Percentiles rank a stretch among this genome's conserved stretches.
These are phyloP conservation scores for Plasmopara muralis DNA, from an alignment of 352 stramenopile genomes.

Conservation along the genomic window DNA sequence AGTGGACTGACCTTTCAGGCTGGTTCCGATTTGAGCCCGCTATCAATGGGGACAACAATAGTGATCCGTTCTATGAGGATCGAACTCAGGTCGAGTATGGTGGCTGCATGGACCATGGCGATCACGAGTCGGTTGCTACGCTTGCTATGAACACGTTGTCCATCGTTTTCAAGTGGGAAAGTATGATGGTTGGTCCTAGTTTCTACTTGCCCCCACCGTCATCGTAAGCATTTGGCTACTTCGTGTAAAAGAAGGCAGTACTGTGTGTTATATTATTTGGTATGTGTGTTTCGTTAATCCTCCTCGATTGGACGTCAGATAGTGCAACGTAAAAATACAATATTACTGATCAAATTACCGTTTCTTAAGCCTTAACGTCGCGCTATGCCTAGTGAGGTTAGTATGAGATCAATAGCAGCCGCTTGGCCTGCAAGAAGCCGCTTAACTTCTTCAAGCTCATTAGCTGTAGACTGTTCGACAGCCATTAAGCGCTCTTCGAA, in stretches of 20 bases:
- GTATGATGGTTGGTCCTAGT: conserved; percentile 47
- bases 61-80: conserved; percentile 26
- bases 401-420: conserved; percentile 41
- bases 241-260: conserved; percentile 12
- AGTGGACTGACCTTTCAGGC: conserved; percentile 60
- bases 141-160: conserved; percentile 65
- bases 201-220: conserved; percentile 40
- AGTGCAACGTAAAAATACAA: too few species aligned
- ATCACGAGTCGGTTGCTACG: conserved; percentile 33
- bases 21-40: conserved; percentile 67
- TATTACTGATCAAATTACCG: conserved; percentile 3
- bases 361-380: conserved; percentile 13
- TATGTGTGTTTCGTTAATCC: neutral
- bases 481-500: conserved; percentile 54
- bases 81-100: conserved; percentile 61
- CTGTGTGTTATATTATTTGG: conserved; percentile 1
- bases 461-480: conserved; percentile 36
- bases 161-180: conserved; percentile 59
- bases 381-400: conserved; percentile 42
- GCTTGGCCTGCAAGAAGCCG: conserved; percentile 36
- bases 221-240: conserved; percentile 11
- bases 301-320: too few species aligned
- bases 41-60: conserved; percentile 1
- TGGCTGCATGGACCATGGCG: conserved; percentile 53
- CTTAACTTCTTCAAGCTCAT: conserved; percentile 41